phyloP scores from a whole-genome alignment of 192 early-diverging fungal genomes.

The Entrophospora sp. region DNA sequence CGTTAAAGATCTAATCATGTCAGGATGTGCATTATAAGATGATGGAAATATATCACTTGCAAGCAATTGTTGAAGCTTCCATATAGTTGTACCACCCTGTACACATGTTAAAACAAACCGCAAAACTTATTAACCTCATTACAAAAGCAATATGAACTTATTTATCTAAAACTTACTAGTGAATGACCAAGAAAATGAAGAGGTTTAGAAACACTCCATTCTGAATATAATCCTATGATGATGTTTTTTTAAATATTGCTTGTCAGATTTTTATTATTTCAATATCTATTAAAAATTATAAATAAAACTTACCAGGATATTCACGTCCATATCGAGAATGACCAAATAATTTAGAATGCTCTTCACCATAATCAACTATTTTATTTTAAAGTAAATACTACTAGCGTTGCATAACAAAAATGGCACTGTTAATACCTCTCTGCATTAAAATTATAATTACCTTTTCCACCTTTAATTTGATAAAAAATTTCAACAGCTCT shows the following conservation, averaged over 20 bases:
- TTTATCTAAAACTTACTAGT: neutral
- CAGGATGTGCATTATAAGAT: slow-evolving; percentile 1
- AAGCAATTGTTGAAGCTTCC: slow-evolving; percentile 15
- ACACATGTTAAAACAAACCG: no score
- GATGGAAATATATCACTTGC: neutral
- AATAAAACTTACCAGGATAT: neutral
- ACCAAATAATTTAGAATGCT: slow-evolving; percentile 1
- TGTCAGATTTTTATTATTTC: no score
- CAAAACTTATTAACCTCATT: no score
- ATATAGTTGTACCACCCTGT: slow-evolving; percentile 12
- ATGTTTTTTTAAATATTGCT: no score
- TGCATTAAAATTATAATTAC: neutral
- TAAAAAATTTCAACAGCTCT: slow-evolving; percentile 17
- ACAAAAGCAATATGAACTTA: no score
- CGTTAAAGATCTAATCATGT: slow-evolving; percentile 9
- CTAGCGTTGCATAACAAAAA: no score
- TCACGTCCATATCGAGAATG: slow-evolving; percentile 14
- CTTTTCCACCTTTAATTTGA: slow-evolving; percentile 19
- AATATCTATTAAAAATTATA: neutral
- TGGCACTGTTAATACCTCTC: no score
- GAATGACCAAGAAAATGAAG: slow-evolving; percentile 17
- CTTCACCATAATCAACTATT: slow-evolving; percentile 12
- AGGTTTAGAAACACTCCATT: slow-evolving; percentile 14
- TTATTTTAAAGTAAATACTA: neutral
- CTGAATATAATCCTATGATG: slow-evolving; percentile 11